Percentiles rank a stretch among this genome's conserved stretches.
phyloP scores from a whole-genome alignment of 2,329 filamentous ascomycete species.

The Cordyceps tenuipes region DNA sequence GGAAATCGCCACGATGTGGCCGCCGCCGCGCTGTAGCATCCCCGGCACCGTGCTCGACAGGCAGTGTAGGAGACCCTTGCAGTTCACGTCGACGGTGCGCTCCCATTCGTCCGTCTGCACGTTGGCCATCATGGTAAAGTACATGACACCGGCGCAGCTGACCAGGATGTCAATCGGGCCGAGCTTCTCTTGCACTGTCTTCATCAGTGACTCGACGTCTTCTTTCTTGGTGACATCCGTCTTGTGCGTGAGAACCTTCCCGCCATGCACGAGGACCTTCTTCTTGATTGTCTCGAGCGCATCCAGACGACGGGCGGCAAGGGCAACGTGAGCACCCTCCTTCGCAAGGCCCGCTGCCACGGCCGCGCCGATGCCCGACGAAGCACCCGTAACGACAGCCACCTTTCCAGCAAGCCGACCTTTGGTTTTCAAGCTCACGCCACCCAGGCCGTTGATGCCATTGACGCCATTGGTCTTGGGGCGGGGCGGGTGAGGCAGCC shows the following conservation, averaged over 20 bases:
- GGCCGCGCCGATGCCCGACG: conserved; percentile 71
- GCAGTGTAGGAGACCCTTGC: conserved; percentile 71
- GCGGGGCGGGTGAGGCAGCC: conserved; percentile 57
- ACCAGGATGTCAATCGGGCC: conserved; percentile 73
- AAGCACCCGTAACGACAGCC: conserved; percentile 70
- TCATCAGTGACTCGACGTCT: conserved; percentile 60
- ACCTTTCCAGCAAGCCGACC: conserved; percentile 61
- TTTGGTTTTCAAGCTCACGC: conserved; percentile 17
- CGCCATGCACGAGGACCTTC: conserved; percentile 45
- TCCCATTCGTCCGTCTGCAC: conserved; percentile 68
- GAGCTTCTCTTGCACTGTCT: conserved; percentile 49
- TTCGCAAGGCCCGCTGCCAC: conserved; percentile 59
- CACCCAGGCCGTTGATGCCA: conserved; percentile 13
- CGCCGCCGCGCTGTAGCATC: conserved; percentile 61
- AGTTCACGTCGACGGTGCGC: conserved; percentile 76
- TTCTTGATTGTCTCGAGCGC: conserved; percentile 60
- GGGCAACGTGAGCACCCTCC: conserved; percentile 63
- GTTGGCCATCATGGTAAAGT: conserved; percentile 82
- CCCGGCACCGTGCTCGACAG: conserved; percentile 59
- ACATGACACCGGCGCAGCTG: conserved; percentile 77
- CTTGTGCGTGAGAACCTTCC: conserved; percentile 58
- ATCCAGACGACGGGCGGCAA: conserved; percentile 63
- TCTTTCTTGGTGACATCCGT: conserved; percentile 64
- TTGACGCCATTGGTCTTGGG: conserved; percentile 29
- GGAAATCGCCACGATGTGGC: conserved; percentile 73